A percentile compares a stretch with the other conserved stretches of the same genome.
Evolutionary conservation across 148 eudicot species (phyloP).

Genomic region (Polygonum maritimum): DNA sequence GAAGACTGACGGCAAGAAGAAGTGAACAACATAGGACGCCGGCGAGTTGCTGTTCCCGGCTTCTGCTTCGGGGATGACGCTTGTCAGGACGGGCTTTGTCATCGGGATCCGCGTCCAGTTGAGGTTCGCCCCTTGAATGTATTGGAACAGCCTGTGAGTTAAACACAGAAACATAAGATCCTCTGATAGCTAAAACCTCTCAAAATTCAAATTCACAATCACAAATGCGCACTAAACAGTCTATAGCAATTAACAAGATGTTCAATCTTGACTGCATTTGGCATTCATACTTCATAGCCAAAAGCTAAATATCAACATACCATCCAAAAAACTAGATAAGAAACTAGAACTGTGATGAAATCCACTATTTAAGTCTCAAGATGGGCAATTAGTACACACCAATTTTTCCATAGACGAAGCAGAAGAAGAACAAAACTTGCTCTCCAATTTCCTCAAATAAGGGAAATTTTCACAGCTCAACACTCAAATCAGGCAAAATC

Average conservation of each 20-base stretch:
- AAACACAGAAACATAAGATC: background rate
- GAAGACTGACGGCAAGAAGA: constrained; percentile 60
- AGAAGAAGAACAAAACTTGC: background rate
- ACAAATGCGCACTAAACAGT: background rate
- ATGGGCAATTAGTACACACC: background rate
- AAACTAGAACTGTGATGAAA: background rate
- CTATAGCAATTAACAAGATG: background rate
- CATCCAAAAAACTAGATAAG: background rate
- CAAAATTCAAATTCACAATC: background rate
- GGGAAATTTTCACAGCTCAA: background rate
- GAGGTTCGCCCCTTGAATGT: constrained; percentile 77
- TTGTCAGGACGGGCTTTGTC: constrained; percentile 74
- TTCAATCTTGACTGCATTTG: background rate
- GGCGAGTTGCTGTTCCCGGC: constrained; percentile 74
- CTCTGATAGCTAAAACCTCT: no score
- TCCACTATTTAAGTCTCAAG: background rate
- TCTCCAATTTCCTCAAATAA: background rate
- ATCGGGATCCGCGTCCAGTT: constrained; percentile 58
- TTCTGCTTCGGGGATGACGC: constrained; percentile 55
- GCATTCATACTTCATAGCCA: background rate
- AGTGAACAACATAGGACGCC: constrained; percentile 46
- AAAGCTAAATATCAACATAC: background rate
- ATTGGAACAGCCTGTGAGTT: constrained; percentile 63
- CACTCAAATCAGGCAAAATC: background rate
- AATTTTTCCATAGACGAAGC: background rate